Evolutionary conservation across 2,329 filamentous ascomycete species (phyloP).

Genomic region (Hypomyces perniciosus): DNA sequence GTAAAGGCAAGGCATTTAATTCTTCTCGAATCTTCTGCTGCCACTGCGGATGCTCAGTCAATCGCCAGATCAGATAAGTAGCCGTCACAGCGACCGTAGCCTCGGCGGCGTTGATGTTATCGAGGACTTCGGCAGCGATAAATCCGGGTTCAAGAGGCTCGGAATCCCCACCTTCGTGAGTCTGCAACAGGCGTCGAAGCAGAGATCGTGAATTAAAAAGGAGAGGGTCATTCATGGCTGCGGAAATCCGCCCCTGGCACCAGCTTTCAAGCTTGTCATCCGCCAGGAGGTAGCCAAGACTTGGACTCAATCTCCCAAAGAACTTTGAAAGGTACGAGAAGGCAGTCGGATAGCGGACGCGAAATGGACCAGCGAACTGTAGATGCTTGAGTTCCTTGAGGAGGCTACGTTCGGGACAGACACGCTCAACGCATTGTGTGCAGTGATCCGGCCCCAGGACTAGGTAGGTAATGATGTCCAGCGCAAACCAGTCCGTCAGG

Average conservation of each 20-base stretch:
- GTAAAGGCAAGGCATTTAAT: slow-evolving; percentile 2
- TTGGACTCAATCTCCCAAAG: neutral
- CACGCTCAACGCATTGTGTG: neutral
- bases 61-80: slow-evolving; percentile 9
- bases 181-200: neutral
- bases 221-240: neutral
- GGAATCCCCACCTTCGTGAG: neutral
- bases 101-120: slow-evolving; percentile 11
- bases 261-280: slow-evolving; percentile 6
- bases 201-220: neutral
- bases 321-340: neutral
- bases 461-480: slow-evolving; percentile 10
- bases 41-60: slow-evolving; percentile 8
- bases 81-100: slow-evolving; percentile 9
- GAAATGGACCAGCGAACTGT: slow-evolving; percentile 5
- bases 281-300: slow-evolving; percentile 2
- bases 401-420: slow-evolving; percentile 6
- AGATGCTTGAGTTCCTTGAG: slow-evolving; percentile 5
- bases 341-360: neutral
- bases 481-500: slow-evolving; percentile 7
- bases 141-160: slow-evolving; percentile 1
- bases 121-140: slow-evolving; percentile 9
- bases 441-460: slow-evolving; percentile 3
- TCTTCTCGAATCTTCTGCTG: slow-evolving; percentile 9
- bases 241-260: slow-evolving; percentile 2